Conservation (phyloP, 1,139 yeast species). For the Suhomyces ambrosiae region DNA sequence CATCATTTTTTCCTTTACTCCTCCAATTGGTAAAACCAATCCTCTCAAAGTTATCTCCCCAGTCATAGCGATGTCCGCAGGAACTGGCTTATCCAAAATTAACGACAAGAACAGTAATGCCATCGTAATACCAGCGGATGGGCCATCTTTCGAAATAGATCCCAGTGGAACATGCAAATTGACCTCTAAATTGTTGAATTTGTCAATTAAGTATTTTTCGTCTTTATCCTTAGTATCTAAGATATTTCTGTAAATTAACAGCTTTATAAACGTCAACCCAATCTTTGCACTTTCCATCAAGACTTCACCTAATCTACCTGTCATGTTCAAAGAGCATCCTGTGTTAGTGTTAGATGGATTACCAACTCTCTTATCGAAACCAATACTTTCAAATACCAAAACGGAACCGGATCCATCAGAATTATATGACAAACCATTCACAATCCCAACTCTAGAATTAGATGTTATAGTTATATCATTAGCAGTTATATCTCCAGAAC, state of each 20-base stretch:
- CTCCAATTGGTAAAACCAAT: slow-evolving; percentile 85
- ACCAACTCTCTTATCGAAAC: slow-evolving; percentile 38
- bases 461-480: slow-evolving; percentile 19
- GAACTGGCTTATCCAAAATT: slow-evolving; percentile 67
- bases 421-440: slow-evolving; percentile 88
- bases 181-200: slow-evolving; percentile 58
- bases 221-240: slow-evolving; percentile 29
- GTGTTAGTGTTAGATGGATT: slow-evolving; percentile 33
- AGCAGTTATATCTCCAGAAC: slow-evolving; percentile 19
- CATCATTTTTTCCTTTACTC: slow-evolving; percentile 77
- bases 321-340: slow-evolving; percentile 56
- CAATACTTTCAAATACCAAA: slow-evolving; percentile 76
- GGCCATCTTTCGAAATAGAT: slow-evolving; percentile 87
- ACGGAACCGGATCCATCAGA: slow-evolving; percentile 88
- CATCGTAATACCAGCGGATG: slow-evolving; percentile 92
- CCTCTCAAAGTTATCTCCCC: slow-evolving; percentile 92
- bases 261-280: slow-evolving; percentile 73
- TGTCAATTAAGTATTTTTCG: slow-evolving; percentile 36
- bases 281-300: slow-evolving; percentile 81
- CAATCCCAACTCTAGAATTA: slow-evolving; percentile 56
- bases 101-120: slow-evolving; percentile 77
- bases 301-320: slow-evolving; percentile 85
- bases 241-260: slow-evolving; percentile 46
- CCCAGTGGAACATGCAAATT: slow-evolving; percentile 93
- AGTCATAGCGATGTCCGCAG: slow-evolving; percentile 80